Percentiles rank a stretch among this genome's conserved stretches.
These are phyloP conservation scores for Ramichloridium luteum DNA, from an alignment of 2,329 filamentous ascomycete genomes.

Conservation along the genomic window DNA sequence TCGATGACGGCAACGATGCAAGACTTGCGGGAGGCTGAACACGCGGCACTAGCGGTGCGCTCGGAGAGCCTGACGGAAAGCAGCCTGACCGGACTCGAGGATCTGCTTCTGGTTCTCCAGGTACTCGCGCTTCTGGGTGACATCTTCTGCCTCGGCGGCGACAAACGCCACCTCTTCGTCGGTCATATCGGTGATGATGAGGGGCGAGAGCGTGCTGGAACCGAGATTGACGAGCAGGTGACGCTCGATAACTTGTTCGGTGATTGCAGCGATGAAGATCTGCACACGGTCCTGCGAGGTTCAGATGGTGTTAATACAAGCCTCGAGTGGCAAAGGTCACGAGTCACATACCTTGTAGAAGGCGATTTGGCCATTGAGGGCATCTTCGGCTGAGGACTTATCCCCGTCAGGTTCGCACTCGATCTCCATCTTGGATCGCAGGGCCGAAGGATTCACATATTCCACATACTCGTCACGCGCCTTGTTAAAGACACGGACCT, in stretches of 20 bases:
- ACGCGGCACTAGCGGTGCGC: no score
- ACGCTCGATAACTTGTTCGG: constrained; percentile 29
- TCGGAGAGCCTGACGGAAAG: constrained; percentile 19
- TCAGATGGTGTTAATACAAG: constrained; percentile 2
- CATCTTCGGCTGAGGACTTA: constrained; percentile 24
- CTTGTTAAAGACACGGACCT: no score
- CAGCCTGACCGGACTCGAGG: constrained; percentile 26
- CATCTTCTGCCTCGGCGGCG: constrained; percentile 24
- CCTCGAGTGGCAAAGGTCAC: not conserved
- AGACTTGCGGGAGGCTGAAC: no score
- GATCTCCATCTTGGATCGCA: no score
- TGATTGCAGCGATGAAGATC: constrained; percentile 26
- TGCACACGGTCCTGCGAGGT: constrained; percentile 22
- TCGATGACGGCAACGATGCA: no score
- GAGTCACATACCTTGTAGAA: constrained; percentile 26
- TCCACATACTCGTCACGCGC: no score
- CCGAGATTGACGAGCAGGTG: constrained; percentile 24
- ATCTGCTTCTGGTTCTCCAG: constrained; percentile 22
- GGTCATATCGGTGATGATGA: constrained; percentile 20
- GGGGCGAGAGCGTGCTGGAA: constrained; percentile 21
- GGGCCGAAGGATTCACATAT: no score
- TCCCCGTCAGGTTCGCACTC: constrained; percentile 26
- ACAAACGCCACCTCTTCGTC: constrained; percentile 26
- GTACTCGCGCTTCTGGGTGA: constrained; percentile 16
- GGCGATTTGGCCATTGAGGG: constrained; percentile 25